Base-by-base conservation (phyloP, 31 red algal genomes). In the Odonthalia washingtoniensis region DNA sequence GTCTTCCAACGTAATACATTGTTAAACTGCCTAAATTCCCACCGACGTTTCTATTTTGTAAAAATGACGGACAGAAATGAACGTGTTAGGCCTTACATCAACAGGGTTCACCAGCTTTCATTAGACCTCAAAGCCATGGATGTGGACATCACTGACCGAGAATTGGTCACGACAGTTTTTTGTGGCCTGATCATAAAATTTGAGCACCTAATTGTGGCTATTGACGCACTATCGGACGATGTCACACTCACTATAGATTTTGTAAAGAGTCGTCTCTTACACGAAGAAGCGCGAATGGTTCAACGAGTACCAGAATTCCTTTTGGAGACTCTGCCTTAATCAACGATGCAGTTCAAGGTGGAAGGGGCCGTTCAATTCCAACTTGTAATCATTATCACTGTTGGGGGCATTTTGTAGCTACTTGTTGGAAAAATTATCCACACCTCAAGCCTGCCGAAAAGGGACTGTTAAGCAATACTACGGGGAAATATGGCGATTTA, bases 41-140 rank as follows among this genome's bases (percentile, higher is more conserved):
- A 52, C 12, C 53, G 78, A 18, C 16, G 57, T 14, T 81, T 81
- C 53, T 65, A 81, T 67, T 69, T 26, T 67, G 78, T 52, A 14
- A 81, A 81, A n/a, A 81, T 69, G 0, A 21, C 12, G 21, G 0
- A 21, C 14, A n/a, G 12, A 33, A 21, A 0, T 17, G 0, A 66
- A 52, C 21, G 53, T 31, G 53, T 34, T 17, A 62, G 68, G 0
- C 0, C 6, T 18, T 81, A 30, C n/a, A 12, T 70, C 16, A 21
- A 12, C 6, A 6, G 66, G 28, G 66, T 70, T 12, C 66, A 26
- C 12, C 78, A 81, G 21, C 0, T 67, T 33, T 14, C 0, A 81
- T 67, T 52, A 52, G 45, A 81, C 53, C 46, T 63, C 18, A 0
- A 0, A 32, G 32, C 24, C 31, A 81, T 65, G 0, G 78, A 81